Evolutionary conservation across 805 yeast genomes (phyloP).

Genomic region (Candida railenensis): DNA sequence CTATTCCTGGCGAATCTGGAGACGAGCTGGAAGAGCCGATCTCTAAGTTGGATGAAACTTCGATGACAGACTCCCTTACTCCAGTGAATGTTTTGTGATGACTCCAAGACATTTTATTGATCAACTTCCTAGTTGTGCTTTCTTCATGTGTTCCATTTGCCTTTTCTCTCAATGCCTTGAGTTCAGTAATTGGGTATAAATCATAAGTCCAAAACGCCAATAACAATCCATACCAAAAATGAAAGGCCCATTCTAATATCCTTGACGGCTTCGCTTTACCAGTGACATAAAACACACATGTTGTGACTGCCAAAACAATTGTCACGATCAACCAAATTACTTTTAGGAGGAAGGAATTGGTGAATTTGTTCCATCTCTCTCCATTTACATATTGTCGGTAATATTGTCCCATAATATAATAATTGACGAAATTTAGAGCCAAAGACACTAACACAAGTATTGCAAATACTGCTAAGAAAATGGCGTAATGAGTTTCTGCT

Average conservation of each 20-base stretch:
- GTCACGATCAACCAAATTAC: conserved; percentile 23
- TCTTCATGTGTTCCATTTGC: background rate
- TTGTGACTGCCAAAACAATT: conserved; percentile 17
- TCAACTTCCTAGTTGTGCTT: background rate
- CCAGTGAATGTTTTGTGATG: background rate
- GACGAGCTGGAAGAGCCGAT: background rate
- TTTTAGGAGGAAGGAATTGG: conserved; percentile 23
- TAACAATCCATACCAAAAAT: conserved; percentile 25
- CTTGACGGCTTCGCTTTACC: conserved; percentile 16
- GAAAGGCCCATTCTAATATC: conserved; percentile 26
- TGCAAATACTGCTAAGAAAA: conserved; percentile 22
- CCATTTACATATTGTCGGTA: conserved; percentile 27
- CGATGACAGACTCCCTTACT: background rate
- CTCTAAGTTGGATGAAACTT: background rate
- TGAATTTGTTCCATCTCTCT: conserved; percentile 27
- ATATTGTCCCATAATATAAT: conserved; percentile 29
- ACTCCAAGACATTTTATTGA: background rate
- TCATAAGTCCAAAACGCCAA: conserved; percentile 28
- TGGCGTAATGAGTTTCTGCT: conserved; percentile 20
- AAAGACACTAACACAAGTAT: conserved; percentile 23
- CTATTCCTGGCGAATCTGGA: background rate
- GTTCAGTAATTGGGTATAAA: conserved; percentile 26
- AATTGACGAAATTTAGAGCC: conserved; percentile 24
- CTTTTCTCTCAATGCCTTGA: conserved; percentile 11
- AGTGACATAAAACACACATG: conserved; percentile 21